Evolutionary conservation across 1,139 yeast genomes (phyloP).

Genomic region (Debaryomyces singareniensis): DNA sequence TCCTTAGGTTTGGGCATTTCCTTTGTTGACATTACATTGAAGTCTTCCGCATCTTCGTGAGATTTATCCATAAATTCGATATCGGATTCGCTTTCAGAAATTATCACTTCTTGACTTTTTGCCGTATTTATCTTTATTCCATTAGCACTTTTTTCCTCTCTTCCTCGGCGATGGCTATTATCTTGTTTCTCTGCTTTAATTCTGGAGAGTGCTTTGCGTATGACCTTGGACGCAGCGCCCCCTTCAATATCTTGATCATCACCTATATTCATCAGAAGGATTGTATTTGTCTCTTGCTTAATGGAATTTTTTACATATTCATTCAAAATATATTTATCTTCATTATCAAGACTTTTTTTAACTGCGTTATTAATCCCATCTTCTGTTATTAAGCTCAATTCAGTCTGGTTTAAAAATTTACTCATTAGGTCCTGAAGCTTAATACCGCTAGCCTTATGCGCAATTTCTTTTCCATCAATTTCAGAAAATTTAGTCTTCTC

Average conservation of each 20-base stretch:
- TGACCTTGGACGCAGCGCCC: no score
- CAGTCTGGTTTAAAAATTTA: slow-evolving; percentile 55
- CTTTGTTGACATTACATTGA: no score
- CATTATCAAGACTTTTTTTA: slow-evolving; percentile 68
- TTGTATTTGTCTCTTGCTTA: slow-evolving; percentile 50
- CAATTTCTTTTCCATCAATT: slow-evolving; percentile 13
- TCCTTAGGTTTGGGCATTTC: no score
- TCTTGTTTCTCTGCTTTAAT: background rate
- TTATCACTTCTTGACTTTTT: slow-evolving; percentile 1
- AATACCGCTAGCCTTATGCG: slow-evolving; percentile 12
- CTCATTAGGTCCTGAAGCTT: slow-evolving; percentile 31
- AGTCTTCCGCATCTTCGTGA: no score
- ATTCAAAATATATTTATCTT: slow-evolving; percentile 67
- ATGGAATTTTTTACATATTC: slow-evolving; percentile 66
- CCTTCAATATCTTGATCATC: slow-evolving; percentile 23
- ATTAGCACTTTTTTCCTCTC: background rate
- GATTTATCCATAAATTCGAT: no score
- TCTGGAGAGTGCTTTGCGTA: no score
- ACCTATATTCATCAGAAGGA: slow-evolving; percentile 41
- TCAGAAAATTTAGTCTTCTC: slow-evolving; percentile 18
- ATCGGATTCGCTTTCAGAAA: slow-evolving; percentile 4
- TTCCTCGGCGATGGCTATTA: slow-evolving; percentile 9
- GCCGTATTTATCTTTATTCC: slow-evolving; percentile 1
- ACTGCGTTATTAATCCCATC: slow-evolving; percentile 72
- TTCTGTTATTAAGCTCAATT: slow-evolving; percentile 68